A percentile compares a stretch with the other conserved stretches of the same genome.
Evolutionary conservation across 164 flowering plant species (phyloP).

Genomic region (Saururus chinensis): DNA sequence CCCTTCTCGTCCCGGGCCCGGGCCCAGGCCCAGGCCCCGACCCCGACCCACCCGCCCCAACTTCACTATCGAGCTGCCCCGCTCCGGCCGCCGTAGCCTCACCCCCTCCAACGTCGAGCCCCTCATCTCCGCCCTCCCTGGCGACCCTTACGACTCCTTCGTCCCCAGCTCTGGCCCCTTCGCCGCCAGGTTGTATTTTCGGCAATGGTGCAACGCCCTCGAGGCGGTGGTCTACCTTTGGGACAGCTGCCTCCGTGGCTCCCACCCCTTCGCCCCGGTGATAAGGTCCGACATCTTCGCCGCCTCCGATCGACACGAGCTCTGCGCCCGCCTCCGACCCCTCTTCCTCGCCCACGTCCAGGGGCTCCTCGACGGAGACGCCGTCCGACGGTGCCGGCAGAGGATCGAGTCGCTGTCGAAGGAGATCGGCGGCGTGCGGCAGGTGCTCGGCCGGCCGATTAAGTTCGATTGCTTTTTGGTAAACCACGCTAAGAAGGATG

Average conservation of each 20-base stretch:
- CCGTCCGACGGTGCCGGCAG: slow-evolving; percentile 22
- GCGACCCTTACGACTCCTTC: slow-evolving; percentile 7
- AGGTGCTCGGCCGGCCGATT: slow-evolving; percentile 1
- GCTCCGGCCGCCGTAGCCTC: neutral
- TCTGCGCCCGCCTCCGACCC: slow-evolving; percentile 25
- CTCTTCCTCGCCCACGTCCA: slow-evolving; percentile 24
- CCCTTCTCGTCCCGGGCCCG: too few relatives aligned
- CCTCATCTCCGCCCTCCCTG: slow-evolving; percentile 6
- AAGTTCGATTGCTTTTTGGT: neutral
- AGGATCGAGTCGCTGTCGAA: slow-evolving; percentile 13
- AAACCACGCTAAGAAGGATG: slow-evolving; percentile 17
- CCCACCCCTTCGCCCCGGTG: slow-evolving; percentile 22
- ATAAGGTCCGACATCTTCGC: slow-evolving; percentile 15
- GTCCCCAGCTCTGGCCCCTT: slow-evolving; percentile 8
- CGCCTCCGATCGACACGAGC: slow-evolving; percentile 44
- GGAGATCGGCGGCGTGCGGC: slow-evolving; percentile 22
- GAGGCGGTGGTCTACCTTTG: slow-evolving; percentile 40
- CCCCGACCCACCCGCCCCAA: too few relatives aligned
- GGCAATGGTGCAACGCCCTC: slow-evolving; percentile 40
- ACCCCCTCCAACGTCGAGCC: slow-evolving; percentile 10
- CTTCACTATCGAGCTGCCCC: neutral
- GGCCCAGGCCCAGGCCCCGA: too few relatives aligned
- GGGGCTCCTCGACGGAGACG: slow-evolving; percentile 25
- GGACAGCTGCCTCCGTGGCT: slow-evolving; percentile 37
- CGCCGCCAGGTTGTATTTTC: slow-evolving; percentile 26